These are phyloP conservation scores for Collybia sordida DNA, from an alignment of 768 basidiomycete species.

Conservation along the genomic window DNA sequence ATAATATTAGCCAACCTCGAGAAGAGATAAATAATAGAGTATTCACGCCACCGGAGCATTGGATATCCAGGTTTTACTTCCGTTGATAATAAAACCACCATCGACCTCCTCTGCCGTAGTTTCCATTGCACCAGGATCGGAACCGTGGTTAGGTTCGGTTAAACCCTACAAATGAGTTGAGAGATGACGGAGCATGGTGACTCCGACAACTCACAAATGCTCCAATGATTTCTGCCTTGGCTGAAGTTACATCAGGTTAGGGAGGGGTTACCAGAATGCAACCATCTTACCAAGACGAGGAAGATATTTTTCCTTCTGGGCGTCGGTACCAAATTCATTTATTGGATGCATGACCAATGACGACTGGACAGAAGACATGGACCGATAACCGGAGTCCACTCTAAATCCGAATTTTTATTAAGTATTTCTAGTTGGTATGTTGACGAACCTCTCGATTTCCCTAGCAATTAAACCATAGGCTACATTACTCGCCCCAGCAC, in stretches of 20 bases:
- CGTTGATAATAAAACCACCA: conserved; percentile 83
- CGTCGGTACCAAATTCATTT: conserved; percentile 83
- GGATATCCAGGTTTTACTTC: conserved; percentile 97
- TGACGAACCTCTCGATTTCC: conserved; percentile 81
- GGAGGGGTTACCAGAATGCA: too few relatives aligned
- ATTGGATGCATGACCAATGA: conserved; percentile 97
- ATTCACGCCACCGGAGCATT: conserved; percentile 88
- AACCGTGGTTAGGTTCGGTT: conserved; percentile 96
- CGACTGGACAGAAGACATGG: conserved; percentile 92
- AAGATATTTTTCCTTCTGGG: conserved; percentile 89
- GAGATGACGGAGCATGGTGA: conserved; percentile 1
- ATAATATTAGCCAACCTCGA: background rate
- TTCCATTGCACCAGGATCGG: conserved; percentile 98
- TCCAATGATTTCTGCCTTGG: conserved; percentile 83
- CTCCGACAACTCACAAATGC: conserved; percentile 74
- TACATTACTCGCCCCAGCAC: conserved; percentile 88
- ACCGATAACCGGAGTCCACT: conserved; percentile 95
- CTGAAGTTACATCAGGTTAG: conserved; percentile 30
- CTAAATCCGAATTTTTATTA: conserved; percentile 33
- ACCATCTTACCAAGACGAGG: conserved; percentile 66
- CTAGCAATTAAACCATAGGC: conserved; percentile 93
- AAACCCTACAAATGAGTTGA: conserved; percentile 58
- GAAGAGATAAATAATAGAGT: conserved; percentile 8
- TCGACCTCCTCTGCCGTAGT: conserved; percentile 84
- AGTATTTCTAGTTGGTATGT: background rate